Evolutionary conservation across 495 filamentous ascomycete genomes (phyloP).

Genomic region (Annulohypoxylon moriforme): DNA sequence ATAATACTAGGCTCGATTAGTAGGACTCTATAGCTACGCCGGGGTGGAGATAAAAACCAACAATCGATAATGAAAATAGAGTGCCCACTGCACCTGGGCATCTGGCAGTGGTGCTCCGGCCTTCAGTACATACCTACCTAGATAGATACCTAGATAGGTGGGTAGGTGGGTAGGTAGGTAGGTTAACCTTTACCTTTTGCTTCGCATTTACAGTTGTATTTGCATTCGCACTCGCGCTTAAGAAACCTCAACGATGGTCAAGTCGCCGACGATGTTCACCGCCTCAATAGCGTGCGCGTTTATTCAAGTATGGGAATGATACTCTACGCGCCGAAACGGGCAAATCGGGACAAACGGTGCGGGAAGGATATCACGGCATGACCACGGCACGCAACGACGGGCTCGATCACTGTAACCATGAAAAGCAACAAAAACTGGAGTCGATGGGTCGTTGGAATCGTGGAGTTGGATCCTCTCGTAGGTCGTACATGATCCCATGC

Average conservation of each 20-base stretch:
- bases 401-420: slow-evolving; percentile 41
- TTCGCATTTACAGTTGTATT: neutral
- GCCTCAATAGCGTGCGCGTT: slow-evolving; percentile 20
- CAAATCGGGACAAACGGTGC: slow-evolving; percentile 33
- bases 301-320: slow-evolving; percentile 11
- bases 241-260: neutral
- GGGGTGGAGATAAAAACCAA: slow-evolving; percentile 14
- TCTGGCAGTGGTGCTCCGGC: too few species aligned
- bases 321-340: slow-evolving; percentile 26
- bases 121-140: neutral
- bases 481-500: slow-evolving; percentile 37
- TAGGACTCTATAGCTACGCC: slow-evolving; percentile 13
- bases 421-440: slow-evolving; percentile 42
- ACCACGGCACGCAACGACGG: slow-evolving; percentile 39
- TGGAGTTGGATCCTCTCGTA: slow-evolving; percentile 38
- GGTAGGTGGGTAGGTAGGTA: neutral
- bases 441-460: slow-evolving; percentile 35
- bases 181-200: neutral
- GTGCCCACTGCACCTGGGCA: too few species aligned
- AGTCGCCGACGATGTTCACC: slow-evolving; percentile 23
- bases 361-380: slow-evolving; percentile 41
- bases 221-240: neutral
- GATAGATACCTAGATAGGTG: neutral
- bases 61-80: neutral
- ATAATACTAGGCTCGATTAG: slow-evolving; percentile 12